A percentile compares a stretch with the other conserved stretches of the same genome.
Evolutionary conservation across 345 rosid genomes (phyloP).

Genomic region (Trapa incisa): DNA sequence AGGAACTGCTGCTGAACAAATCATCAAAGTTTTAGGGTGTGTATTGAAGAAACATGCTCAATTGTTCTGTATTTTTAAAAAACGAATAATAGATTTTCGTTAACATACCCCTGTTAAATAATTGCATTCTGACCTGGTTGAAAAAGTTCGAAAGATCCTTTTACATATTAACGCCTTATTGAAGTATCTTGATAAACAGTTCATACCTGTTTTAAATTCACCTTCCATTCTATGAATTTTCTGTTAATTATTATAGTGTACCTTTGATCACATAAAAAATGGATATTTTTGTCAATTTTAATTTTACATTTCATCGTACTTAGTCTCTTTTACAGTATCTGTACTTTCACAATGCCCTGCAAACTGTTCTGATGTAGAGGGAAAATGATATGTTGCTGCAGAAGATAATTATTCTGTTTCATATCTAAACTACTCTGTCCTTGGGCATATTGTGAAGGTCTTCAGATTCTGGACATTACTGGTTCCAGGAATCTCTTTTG

Average conservation of each 20-base stretch:
- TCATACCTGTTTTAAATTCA: background rate
- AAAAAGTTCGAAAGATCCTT: background rate
- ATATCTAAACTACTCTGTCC: background rate
- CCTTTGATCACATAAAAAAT: background rate
- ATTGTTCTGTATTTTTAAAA: background rate
- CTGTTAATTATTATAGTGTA: background rate
- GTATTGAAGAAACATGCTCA: background rate
- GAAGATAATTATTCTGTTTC: background rate
- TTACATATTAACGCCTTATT: background rate
- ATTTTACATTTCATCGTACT: background rate
- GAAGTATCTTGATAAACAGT: background rate
- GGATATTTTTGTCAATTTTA: background rate
- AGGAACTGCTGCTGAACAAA: background rate
- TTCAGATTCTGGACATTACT: no score
- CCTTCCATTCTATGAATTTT: background rate
- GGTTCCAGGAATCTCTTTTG: background rate
- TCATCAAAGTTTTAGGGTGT: background rate
- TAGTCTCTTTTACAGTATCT: background rate
- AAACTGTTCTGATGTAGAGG: background rate
- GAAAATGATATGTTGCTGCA: background rate
- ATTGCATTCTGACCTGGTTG: background rate
- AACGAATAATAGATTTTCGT: no score
- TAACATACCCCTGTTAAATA: no score
- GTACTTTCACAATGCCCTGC: background rate
- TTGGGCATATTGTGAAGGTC: background rate